Conservation (phyloP, 2,329 filamentous ascomycete species). For the Penicillium palitans region DNA sequence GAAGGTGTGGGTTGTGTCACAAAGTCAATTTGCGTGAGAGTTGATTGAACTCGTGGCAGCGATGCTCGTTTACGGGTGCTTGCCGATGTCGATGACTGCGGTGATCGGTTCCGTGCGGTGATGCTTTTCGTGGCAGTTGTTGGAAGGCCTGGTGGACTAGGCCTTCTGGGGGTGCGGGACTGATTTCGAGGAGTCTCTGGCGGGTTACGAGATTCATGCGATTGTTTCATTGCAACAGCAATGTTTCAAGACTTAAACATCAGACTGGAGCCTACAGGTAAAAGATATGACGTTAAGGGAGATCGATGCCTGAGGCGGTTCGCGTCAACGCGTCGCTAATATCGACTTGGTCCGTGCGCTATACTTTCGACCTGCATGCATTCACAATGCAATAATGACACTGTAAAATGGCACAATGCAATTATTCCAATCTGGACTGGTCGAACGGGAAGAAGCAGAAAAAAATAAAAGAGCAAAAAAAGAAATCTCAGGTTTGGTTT, state of each 20-base stretch:
- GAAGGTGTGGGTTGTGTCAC: slow-evolving; percentile 29
- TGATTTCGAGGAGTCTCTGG: slow-evolving; percentile 20
- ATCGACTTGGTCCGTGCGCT: slow-evolving; percentile 10
- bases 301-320: slow-evolving; percentile 1
- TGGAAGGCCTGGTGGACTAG: slow-evolving; percentile 9
- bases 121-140: slow-evolving; percentile 19
- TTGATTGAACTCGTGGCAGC: slow-evolving; percentile 35
- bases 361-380: not conserved
- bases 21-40: slow-evolving; percentile 46
- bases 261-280: slow-evolving; percentile 1
- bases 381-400: not conserved
- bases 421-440: not conserved
- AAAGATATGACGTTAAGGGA: slow-evolving; percentile 21
- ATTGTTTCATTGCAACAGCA: slow-evolving; percentile 33
- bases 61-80: slow-evolving; percentile 23
- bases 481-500: slow-evolving; percentile 10
- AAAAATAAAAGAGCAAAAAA: not conserved
- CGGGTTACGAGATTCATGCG: slow-evolving; percentile 13
- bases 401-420: not conserved
- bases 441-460: not conserved
- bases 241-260: slow-evolving; percentile 11
- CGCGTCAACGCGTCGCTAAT: slow-evolving; percentile 13
- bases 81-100: slow-evolving; percentile 18
- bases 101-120: slow-evolving; percentile 15
- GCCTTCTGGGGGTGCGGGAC: slow-evolving; percentile 27